Percentiles rank a stretch among this genome's conserved stretches.
phyloP scores from a whole-genome alignment of 768 basidiomycete species.

The Russula earlei region DNA sequence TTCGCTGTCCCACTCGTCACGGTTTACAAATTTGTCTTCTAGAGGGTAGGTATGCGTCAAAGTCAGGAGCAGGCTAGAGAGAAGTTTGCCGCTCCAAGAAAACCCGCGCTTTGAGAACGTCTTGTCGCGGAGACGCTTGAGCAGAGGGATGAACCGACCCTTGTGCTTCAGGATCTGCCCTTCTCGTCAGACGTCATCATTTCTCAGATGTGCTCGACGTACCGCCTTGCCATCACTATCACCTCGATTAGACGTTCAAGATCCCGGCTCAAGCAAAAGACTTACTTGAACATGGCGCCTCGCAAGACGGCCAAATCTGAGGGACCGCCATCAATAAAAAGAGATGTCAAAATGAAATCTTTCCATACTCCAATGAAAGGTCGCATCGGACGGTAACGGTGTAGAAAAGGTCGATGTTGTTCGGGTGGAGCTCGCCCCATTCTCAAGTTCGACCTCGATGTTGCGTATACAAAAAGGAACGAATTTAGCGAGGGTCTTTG shows the following conservation, averaged over 20 bases:
- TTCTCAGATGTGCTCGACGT: constrained; percentile 19
- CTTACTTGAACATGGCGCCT: constrained; percentile 75
- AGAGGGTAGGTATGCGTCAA: constrained; percentile 73
- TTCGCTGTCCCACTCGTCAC: constrained; percentile 62
- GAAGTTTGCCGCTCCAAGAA: constrained; percentile 69
- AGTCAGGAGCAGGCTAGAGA: constrained; percentile 63
- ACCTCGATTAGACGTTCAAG: background rate
- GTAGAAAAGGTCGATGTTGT: constrained; percentile 57
- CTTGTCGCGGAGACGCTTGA: constrained; percentile 57
- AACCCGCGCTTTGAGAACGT: constrained; percentile 74
- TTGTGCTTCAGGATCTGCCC: constrained; percentile 56
- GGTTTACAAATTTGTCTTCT: constrained; percentile 76
- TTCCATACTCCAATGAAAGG: constrained; percentile 74
- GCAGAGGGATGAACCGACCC: constrained; percentile 48
- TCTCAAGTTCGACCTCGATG: constrained; percentile 70
- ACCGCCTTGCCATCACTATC: constrained; percentile 49
- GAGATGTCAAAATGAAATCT: background rate
- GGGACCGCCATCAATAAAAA: constrained; percentile 10
- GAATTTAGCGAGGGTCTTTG: constrained; percentile 71
- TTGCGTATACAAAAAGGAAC: constrained; percentile 61
- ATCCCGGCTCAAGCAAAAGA: constrained; percentile 6
- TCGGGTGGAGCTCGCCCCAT: constrained; percentile 68
- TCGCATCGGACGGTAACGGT: constrained; percentile 70
- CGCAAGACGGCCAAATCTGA: constrained; percentile 65
- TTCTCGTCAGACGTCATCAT: background rate